Percentiles rank a stretch among this genome's conserved stretches.
phyloP scores from a whole-genome alignment of 306 rosid species.

The Urtica urens region DNA sequence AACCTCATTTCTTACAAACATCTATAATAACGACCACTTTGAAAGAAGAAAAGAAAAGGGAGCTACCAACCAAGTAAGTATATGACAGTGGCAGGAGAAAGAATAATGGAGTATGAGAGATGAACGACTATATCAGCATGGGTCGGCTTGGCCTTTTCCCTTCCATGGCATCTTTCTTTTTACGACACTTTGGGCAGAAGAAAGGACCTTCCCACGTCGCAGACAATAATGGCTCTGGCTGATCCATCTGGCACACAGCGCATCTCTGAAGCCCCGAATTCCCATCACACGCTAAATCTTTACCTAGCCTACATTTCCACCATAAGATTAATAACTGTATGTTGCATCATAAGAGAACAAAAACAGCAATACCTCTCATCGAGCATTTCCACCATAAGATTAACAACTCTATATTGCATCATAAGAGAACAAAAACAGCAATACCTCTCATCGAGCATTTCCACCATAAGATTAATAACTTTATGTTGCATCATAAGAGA shows the following conservation, averaged over 20 bases:
- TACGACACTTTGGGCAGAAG: conserved; percentile 69
- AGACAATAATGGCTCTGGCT: conserved; percentile 71
- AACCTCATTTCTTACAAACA: conserved; percentile 64
- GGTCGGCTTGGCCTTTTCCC: conserved; percentile 72
- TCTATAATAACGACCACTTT: conserved; percentile 35
- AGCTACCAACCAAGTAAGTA: conserved; percentile 23
- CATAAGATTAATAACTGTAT: conserved; percentile 7
- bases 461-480: background rate
- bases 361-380: too few relatives aligned
- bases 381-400: conserved; percentile 22
- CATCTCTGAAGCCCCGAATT: conserved; percentile 75
- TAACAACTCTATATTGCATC: background rate
- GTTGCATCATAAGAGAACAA: background rate
- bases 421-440: background rate
- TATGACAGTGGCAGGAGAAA: conserved; percentile 58
- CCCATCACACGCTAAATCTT: conserved; percentile 49
- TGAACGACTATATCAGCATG: conserved; percentile 41
- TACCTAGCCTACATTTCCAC: conserved; percentile 70
- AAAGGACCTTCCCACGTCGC: conserved; percentile 97
- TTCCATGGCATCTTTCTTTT: conserved; percentile 96
- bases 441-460: too few relatives aligned
- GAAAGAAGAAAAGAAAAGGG: conserved; percentile 23
- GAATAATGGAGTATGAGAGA: conserved; percentile 41
- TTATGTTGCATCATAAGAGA: background rate
- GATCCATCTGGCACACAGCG: conserved; percentile 93